These are phyloP conservation scores for bread wheat (Triticum aestivum) DNA, from an alignment of 176 grass and related monocot genomes.

Conservation along the genomic window DNA sequence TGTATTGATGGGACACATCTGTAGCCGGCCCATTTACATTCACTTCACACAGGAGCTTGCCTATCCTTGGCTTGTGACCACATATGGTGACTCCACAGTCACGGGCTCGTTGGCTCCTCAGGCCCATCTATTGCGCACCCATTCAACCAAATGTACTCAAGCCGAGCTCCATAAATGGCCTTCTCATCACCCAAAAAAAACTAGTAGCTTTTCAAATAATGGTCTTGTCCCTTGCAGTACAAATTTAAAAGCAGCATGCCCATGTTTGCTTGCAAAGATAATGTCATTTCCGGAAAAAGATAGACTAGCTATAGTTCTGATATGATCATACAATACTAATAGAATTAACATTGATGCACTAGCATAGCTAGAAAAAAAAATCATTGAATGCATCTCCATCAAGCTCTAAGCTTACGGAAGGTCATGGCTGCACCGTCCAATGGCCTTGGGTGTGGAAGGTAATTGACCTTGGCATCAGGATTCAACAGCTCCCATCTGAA, in stretches of 20 bases:
- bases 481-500: slow-evolving; percentile 32
- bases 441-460: slow-evolving; percentile 16
- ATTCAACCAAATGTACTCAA: too few relatives aligned
- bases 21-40: too few relatives aligned
- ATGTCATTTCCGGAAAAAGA: background rate
- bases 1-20: too few relatives aligned
- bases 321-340: background rate
- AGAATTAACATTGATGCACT: background rate
- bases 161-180: too few relatives aligned
- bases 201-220: background rate
- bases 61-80: too few relatives aligned
- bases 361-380: background rate
- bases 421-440: background rate
- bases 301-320: background rate
- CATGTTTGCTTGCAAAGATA: background rate
- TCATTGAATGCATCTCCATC: background rate
- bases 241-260: background rate
- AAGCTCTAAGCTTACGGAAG: background rate
- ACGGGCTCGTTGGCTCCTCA: too few relatives aligned
- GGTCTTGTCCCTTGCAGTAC: background rate
- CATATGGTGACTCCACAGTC: too few relatives aligned
- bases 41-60: too few relatives aligned
- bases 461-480: slow-evolving; percentile 4
- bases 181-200: background rate
- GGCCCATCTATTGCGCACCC: too few relatives aligned